phyloP scores from a whole-genome alignment of 352 stramenopile species.

The Phytopythium helicoides region DNA sequence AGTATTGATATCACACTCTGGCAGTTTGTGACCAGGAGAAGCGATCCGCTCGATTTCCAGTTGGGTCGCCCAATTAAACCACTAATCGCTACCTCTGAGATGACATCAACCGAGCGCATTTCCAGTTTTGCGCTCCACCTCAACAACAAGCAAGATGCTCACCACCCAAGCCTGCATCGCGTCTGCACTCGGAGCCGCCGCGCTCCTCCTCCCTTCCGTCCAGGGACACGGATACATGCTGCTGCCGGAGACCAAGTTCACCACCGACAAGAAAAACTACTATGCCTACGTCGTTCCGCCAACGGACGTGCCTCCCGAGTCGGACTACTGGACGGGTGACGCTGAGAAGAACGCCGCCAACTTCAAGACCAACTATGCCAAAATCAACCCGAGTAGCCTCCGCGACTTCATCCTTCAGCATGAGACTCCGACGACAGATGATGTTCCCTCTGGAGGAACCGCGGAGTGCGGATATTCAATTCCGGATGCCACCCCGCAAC shows the following conservation, averaged over 20 bases:
- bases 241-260: slow-evolving; percentile 23
- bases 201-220: slow-evolving; percentile 9
- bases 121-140: neutral
- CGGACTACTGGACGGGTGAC: slow-evolving; percentile 16
- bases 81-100: no score
- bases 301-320: slow-evolving; percentile 11
- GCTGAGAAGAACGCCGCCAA: slow-evolving; percentile 16
- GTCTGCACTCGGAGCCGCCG: slow-evolving; percentile 2
- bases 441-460: slow-evolving; percentile 9
- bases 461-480: slow-evolving; percentile 29
- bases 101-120: slow-evolving; percentile 4
- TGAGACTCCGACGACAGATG: neutral
- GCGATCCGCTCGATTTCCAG: no score
- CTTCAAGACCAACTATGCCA: slow-evolving; percentile 13
- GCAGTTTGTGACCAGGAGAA: no score
- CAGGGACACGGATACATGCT: slow-evolving; percentile 21
- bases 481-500: slow-evolving; percentile 15
- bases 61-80: no score
- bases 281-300: slow-evolving; percentile 14
- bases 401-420: slow-evolving; percentile 11
- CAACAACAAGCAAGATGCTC: slow-evolving; percentile 1
- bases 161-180: slow-evolving; percentile 1
- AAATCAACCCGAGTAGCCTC: slow-evolving; percentile 9
- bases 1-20: no score
- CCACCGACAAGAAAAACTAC: slow-evolving; percentile 20